phyloP scores from a whole-genome alignment of 148 eudicot genomes.

The Amaranthus palmeri region DNA sequence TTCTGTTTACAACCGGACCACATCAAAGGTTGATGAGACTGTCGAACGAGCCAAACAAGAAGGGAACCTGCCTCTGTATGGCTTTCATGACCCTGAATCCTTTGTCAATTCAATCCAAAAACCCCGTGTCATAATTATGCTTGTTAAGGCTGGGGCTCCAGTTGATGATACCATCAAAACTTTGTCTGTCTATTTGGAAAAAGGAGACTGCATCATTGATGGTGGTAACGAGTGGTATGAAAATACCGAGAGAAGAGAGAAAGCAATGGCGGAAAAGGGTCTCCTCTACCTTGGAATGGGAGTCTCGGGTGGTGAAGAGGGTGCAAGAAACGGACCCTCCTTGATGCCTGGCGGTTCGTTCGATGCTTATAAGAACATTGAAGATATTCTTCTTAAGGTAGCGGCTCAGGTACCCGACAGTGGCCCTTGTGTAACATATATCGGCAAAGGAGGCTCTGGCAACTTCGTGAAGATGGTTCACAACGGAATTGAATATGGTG shows the following conservation, averaged over 20 bases:
- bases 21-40: slow-evolving; percentile 87
- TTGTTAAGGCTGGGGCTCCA: slow-evolving; percentile 88
- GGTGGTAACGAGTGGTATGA: slow-evolving; percentile 97
- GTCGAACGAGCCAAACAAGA: slow-evolving; percentile 73
- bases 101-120: slow-evolving; percentile 77
- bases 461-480: slow-evolving; percentile 88
- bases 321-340: slow-evolving; percentile 84
- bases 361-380: slow-evolving; percentile 76
- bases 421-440: slow-evolving; percentile 91
- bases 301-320: slow-evolving; percentile 96
- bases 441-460: slow-evolving; percentile 85
- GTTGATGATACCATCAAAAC: slow-evolving; percentile 87
- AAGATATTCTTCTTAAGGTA: slow-evolving; percentile 81
- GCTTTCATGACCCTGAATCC: slow-evolving; percentile 80
- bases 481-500: slow-evolving; percentile 90
- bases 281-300: slow-evolving; percentile 92
- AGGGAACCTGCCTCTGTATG: slow-evolving; percentile 80
- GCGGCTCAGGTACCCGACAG: slow-evolving; percentile 88
- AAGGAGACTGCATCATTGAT: slow-evolving; percentile 84
- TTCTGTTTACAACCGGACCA: slow-evolving; percentile 81
- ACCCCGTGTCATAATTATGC: slow-evolving; percentile 86
- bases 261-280: slow-evolving; percentile 65
- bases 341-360: slow-evolving; percentile 93
- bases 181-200: slow-evolving; percentile 68
- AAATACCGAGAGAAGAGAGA: slow-evolving; percentile 89